Conservation (phyloP, 495 filamentous ascomycete genomes). For the Filosporella fistucella region DNA sequence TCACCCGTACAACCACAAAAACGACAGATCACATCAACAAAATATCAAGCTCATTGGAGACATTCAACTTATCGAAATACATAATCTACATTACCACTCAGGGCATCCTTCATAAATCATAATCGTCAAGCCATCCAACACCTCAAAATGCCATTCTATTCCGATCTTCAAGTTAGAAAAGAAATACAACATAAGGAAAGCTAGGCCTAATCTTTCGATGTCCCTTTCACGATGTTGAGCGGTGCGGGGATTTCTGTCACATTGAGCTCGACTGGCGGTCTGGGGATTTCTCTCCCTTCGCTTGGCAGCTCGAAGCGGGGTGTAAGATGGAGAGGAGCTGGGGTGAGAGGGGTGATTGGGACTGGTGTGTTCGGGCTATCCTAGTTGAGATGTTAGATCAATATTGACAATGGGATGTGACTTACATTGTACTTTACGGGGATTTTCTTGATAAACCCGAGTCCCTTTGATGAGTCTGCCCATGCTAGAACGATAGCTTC, state of each 20-base stretch:
- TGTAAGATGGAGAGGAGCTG: neutral
- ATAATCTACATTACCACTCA: too few relatives aligned
- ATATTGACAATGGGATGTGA: neutral
- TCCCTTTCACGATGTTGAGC: neutral
- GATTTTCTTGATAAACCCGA: slow-evolving; percentile 30
- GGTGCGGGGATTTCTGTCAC: slow-evolving; percentile 3
- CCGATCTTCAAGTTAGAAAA: too few relatives aligned
- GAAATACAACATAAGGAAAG: too few relatives aligned
- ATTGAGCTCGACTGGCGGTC: slow-evolving; percentile 2
- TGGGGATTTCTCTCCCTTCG: slow-evolving; percentile 11
- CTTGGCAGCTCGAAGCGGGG: slow-evolving; percentile 10
- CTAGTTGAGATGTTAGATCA: neutral
- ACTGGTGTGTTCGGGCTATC: neutral
- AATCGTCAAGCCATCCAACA: too few relatives aligned
- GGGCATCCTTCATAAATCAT: too few relatives aligned
- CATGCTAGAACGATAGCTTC: slow-evolving; percentile 30
- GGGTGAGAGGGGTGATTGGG: slow-evolving; percentile 6
- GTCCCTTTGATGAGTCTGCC: slow-evolving; percentile 26
- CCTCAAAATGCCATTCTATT: too few relatives aligned
- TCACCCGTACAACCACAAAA: too few relatives aligned
- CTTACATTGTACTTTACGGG: slow-evolving; percentile 14
- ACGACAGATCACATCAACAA: too few relatives aligned
- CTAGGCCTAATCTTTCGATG: neutral
- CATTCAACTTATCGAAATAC: too few relatives aligned
- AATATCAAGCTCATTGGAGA: too few relatives aligned